Base-by-base conservation (phyloP, 2,329 filamentous ascomycete genomes). In the Verticillium klebahnii region DNA sequence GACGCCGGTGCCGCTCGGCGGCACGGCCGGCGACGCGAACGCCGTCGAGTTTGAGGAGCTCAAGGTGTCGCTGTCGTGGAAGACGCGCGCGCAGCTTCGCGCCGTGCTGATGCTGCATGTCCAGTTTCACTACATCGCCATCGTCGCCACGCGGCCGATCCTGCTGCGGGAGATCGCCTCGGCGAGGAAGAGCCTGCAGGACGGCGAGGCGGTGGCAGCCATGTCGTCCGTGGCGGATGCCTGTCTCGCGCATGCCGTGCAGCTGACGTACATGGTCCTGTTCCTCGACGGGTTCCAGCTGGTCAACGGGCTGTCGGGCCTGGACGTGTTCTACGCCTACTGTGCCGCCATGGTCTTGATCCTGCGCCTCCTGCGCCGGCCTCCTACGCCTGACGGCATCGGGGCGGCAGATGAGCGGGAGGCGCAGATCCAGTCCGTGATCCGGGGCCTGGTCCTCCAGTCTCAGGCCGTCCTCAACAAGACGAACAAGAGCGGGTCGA, bases 251-350 rank as follows among this genome's bases (percentile, higher is more conserved):
- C 71, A 75, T 39, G 73, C 74, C 15, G 70, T 67, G 7, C 73
- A 74, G 55, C 64, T 76, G 45, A 67, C 70, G 25, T 69, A 69
- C 6, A 62, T 74, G 0, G 67, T 71, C 55, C 67, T 75, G 15
- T 66, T 76, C 1, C 69, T 76, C 0, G 69, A 74, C 39, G 67
- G 66, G 4, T 74, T 75, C 45, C 66, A 69, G 23, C 66, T 73
- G 0, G 58, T 76, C 7, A 72, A 75, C 57, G 73, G 74, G 1
- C 64, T 73, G 8, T 73, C 73, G 1, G 72, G 72, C 1, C 65
- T 75, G 0, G 74, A 76, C 34, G 67, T 74, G 2, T 76, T 74
- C 39, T 76, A 76, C 58, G 68, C 70, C 37, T 75, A 74, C 61
- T 74, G 70, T 54, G 70, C 72, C 1, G 69, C 69, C 1, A 75